phyloP scores from a whole-genome alignment of 139 green algal species.

The Tetratostichococcus sp. region DNA sequence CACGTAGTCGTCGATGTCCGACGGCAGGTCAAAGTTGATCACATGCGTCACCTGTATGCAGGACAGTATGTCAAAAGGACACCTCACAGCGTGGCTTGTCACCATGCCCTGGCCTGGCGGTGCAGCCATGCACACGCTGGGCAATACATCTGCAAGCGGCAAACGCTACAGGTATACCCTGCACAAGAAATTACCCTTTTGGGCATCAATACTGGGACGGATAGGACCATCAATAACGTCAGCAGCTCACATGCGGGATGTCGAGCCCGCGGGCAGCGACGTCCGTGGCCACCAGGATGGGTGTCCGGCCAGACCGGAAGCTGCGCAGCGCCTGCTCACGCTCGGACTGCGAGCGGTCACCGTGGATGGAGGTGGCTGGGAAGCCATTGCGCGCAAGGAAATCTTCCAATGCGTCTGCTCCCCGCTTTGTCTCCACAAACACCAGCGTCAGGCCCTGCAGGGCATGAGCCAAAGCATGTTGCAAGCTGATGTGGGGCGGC shows the following conservation, averaged over 20 bases:
- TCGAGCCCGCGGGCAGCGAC: conserved; percentile 94
- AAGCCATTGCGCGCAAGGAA: conserved; percentile 81
- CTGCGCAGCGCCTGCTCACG: conserved; percentile 62
- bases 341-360: conserved; percentile 87
- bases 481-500: too few species aligned
- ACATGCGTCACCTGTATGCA: conserved; percentile 69
- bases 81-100: too few species aligned
- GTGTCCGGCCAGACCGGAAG: conserved; percentile 82
- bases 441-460: conserved; percentile 86
- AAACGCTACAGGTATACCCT: too few species aligned
- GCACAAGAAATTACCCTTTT: too few species aligned
- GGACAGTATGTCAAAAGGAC: too few species aligned
- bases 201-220: too few species aligned
- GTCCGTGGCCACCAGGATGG: conserved; percentile 91
- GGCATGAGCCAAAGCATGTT: too few species aligned
- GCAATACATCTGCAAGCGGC: too few species aligned
- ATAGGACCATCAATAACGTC: too few species aligned
- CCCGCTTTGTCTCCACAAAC: conserved; percentile 97
- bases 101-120: too few species aligned
- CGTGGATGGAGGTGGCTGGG: conserved; percentile 92
- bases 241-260: conserved; percentile 64
- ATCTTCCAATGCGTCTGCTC: conserved; percentile 93
- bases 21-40: conserved; percentile 83
- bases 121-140: too few species aligned
- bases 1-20: conserved; percentile 86